Base-by-base conservation (phyloP, 1,284 basidiomycete genomes). In the Sparassis latifolia region DNA sequence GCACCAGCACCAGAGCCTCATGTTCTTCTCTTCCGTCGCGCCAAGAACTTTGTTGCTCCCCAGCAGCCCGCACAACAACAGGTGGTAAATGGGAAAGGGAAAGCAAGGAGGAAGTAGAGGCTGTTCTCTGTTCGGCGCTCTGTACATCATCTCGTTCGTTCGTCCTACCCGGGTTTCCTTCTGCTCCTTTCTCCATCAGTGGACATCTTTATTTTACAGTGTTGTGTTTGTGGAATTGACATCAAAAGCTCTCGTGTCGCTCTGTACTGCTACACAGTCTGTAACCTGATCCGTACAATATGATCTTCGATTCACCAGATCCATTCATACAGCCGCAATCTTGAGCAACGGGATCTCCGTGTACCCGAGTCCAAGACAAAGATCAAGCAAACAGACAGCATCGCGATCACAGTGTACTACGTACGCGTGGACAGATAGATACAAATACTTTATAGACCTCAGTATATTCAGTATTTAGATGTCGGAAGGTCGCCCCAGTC, bases 1-100 rank as follows among this genome's bases (percentile, higher is more conserved):
- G 20, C 20, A 20, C 20, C 57, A 92, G 90, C 88, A 43, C 90
- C 90, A 12, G 90, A 93, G 66, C 90, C 90, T 5, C 89, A 92
- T 62, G 87, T 91, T 44, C 74, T 92, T 5, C 80, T 91, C 48
- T 91, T 91, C 67, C 79, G 89, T 56, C 82, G 88, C 49, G 63
- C 75, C 9, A 85, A 82, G 72, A 81, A 83, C 64, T 86, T 77
- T 54, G 78, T 69, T 45, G 53, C 59, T 47, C 61, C 61, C 51
- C 59, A 54, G 45, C 63, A 51, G 53, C 65, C 55, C 54, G 58
- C 50, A 58, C 55, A 54, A 48, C 52, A 59, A 20, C 47, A 48
- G 37, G 38, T 57, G 42, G 42, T 35, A 32, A 55, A 55, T 44
- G 51, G 45, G 28, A 63, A 59, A 33, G 52, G 52, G 39, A 58